Evolutionary conservation across 2,329 filamentous ascomycete species (phyloP), one percentile per base, ranked within the genome.

Genomic region (Cercospora zeae-maydis): DNA sequence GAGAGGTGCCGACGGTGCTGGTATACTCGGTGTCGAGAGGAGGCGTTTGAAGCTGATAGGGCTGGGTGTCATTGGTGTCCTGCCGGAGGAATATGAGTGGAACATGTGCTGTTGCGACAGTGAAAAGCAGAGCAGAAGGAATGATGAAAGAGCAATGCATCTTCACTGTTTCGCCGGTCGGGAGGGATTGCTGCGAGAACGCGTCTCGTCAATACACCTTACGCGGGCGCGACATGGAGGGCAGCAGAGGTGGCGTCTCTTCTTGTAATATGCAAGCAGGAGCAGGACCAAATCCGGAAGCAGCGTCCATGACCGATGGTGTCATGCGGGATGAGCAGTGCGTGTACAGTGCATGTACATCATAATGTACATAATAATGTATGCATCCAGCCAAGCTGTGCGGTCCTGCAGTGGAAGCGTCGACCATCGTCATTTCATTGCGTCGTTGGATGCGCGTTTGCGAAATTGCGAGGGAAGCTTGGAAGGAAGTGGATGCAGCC

Each of bases 1-100:
- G 81, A 49, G 81, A 72, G 2, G 75, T 81, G 45, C 82, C 82
- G 47, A 82, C 79, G 21, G 78, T 70, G 63, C 78, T 75, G 1
- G 82, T 84, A 81, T 81, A 84, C 7, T 79, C 77, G 1, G 82
- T 84, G 8, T 74, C 75, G 52, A 80, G 69, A 2, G 78, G 78
- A n/a, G 78, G 77, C 30, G 73, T 63, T 52, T 80, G 74, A 2
- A 74, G 68, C 33, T 74, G 63, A 75, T 83, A 78, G 33, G 62
- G 58, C 31, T 55, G 51, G n/a, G 59, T 55, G 14, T 11, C 39
- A 13, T 61, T 49, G 14, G 53, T 21, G 19, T 53, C 47, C 37
- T 49, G 62, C 56, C 53, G 24, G 21, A 51, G 8, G 27, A 51
- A 27, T 33, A 55, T 60, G 10, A 42, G 34, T n/a, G 59, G 54